phyloP scores from a whole-genome alignment of 129 eudicot genomes.

The Solidago caesia region DNA sequence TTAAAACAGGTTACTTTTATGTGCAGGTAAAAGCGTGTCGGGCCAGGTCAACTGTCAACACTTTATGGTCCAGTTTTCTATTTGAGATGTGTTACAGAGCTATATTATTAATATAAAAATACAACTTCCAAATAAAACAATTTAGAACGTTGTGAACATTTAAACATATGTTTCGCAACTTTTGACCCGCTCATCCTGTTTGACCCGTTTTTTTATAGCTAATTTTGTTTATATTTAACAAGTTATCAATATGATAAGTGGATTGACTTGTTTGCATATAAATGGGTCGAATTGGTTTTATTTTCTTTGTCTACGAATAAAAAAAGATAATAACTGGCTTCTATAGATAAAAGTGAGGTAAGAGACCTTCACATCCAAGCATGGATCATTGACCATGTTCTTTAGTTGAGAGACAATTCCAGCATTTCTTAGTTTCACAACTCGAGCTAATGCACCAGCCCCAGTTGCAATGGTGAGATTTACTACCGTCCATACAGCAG shows the following conservation, averaged over 20 bases:
- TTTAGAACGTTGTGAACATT: neutral
- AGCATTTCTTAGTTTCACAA: slow-evolving; percentile 57
- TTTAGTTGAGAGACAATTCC: slow-evolving; percentile 71
- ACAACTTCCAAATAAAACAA: neutral
- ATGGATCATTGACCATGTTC: slow-evolving; percentile 77
- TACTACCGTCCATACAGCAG: slow-evolving; percentile 79
- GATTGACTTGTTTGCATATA: neutral
- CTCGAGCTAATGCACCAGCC: slow-evolving; percentile 69
- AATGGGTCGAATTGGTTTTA: neutral
- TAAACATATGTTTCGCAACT: neutral
- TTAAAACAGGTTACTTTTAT: neutral
- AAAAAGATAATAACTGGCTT: neutral
- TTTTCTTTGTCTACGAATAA: neutral
- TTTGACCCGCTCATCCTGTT: neutral
- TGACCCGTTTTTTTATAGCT: neutral
- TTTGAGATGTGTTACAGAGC: neutral
- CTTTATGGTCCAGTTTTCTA: neutral
- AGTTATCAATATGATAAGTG: neutral
- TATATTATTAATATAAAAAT: neutral
- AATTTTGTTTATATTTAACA: neutral
- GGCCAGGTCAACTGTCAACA: neutral
- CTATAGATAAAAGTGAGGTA: neutral
- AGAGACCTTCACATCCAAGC: slow-evolving; percentile 86
- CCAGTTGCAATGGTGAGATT: slow-evolving; percentile 76
- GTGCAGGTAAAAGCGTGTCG: neutral